Evolutionary conservation across 805 yeast genomes (phyloP).

Genomic region (Nakazawaea ernobii): DNA sequence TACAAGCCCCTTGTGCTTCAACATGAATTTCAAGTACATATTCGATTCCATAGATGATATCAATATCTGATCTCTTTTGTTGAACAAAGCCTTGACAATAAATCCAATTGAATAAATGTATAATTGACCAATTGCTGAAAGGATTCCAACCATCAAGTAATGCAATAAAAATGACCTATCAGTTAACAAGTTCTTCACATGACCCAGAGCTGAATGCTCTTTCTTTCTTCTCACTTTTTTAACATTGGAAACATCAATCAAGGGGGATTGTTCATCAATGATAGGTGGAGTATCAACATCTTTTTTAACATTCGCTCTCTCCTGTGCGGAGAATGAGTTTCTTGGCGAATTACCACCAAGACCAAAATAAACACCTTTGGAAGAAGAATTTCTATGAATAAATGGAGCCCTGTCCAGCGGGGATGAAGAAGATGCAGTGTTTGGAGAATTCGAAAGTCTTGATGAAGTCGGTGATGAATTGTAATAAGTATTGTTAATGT

Average conservation of each 20-base stretch:
- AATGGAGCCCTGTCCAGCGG: slow-evolving; percentile 2
- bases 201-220: slow-evolving; percentile 16
- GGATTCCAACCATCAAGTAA: slow-evolving; percentile 47
- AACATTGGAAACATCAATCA: not conserved
- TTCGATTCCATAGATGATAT: not conserved
- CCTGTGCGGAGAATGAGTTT: slow-evolving; percentile 2
- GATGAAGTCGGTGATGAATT: slow-evolving; percentile 9
- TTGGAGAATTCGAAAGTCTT: slow-evolving; percentile 2
- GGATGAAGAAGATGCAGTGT: slow-evolving; percentile 2
- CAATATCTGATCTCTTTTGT: slow-evolving; percentile 2
- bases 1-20: slow-evolving; percentile 14
- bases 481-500: slow-evolving; percentile 7
- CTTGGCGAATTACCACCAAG: slow-evolving; percentile 3
- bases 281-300: not conserved
- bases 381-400: not conserved
- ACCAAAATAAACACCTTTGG: slow-evolving; percentile 1
- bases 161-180: slow-evolving; percentile 41
- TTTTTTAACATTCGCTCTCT: not conserved
- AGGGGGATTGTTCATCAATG: slow-evolving; percentile 6
- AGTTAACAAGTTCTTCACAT: slow-evolving; percentile 20
- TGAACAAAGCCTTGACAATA: slow-evolving; percentile 47
- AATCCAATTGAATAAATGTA: slow-evolving; percentile 73
- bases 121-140: slow-evolving; percentile 64
- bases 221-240: slow-evolving; percentile 1
- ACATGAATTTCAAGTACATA: not conserved